Evolutionary conservation across 805 yeast genomes (phyloP).

Genomic region (Yarrowia sp.): DNA sequence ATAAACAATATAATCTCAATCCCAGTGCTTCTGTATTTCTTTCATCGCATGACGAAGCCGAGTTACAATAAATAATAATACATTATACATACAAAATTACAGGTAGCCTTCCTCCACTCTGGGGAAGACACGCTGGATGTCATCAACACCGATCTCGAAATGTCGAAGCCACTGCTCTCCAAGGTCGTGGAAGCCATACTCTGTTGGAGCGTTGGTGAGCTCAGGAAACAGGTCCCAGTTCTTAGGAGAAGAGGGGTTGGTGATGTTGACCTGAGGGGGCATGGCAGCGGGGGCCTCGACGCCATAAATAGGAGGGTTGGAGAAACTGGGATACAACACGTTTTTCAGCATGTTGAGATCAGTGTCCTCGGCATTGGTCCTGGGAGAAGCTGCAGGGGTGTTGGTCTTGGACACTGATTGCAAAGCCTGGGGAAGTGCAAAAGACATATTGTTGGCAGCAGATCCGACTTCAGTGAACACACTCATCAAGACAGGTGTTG

Average conservation of each 20-base stretch:
- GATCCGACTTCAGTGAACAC: constrained; percentile 27
- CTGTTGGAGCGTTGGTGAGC: constrained; percentile 19
- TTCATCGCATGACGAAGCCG: not conserved
- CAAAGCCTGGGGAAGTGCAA: constrained; percentile 22
- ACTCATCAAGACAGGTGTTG: constrained; percentile 32
- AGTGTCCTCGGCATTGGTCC: constrained; percentile 8
- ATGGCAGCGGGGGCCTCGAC: not conserved
- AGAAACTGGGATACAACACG: constrained; percentile 23
- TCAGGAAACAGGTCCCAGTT: constrained; percentile 37
- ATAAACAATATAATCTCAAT: not conserved
- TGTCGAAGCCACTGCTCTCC: constrained; percentile 39
- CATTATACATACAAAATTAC: constrained; percentile 1
- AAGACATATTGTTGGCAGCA: constrained; percentile 7
- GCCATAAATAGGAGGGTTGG: constrained; percentile 30
- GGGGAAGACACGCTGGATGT: constrained; percentile 35
- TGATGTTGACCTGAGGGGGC: constrained; percentile 4
- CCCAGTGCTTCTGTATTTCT: not conserved
- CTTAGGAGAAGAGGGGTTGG: constrained; percentile 21
- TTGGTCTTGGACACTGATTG: constrained; percentile 29
- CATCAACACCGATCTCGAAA: constrained; percentile 34
- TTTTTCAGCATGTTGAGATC: constrained; percentile 24
- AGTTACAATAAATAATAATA: constrained; percentile 1
- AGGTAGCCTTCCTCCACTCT: constrained; percentile 21
- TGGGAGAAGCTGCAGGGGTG: constrained; percentile 20
- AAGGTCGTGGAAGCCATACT: constrained; percentile 34